A percentile compares a stretch with the other conserved stretches of the same genome.
Evolutionary conservation across 352 stramenopile species (phyloP).

Genomic region (Phytophthora agathidicida): DNA sequence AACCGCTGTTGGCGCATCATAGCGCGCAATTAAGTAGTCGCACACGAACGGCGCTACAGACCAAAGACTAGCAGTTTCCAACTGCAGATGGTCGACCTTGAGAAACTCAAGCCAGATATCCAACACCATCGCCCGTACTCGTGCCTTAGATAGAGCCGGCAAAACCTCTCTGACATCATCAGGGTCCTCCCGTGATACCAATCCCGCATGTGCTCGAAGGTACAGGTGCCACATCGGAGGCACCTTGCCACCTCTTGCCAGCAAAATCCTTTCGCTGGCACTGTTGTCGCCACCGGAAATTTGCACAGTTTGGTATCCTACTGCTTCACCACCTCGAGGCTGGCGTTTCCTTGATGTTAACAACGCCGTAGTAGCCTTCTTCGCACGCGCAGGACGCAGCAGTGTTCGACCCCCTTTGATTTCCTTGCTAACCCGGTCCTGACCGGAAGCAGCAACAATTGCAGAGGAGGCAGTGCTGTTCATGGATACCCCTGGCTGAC

Average conservation of each 20-base stretch:
- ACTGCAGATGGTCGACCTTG: conserved; percentile 65
- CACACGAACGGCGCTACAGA: conserved; percentile 72
- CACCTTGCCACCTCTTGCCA: conserved; percentile 28
- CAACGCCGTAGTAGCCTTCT: conserved; percentile 7
- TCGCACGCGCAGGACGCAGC: conserved; percentile 19
- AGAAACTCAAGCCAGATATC: conserved; percentile 82
- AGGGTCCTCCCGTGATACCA: conserved; percentile 20
- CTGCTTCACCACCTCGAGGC: conserved; percentile 11
- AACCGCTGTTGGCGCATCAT: conserved; percentile 54
- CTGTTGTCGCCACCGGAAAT: conserved; percentile 10
- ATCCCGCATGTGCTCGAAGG: conserved; percentile 26
- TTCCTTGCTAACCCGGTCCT: conserved; percentile 25
- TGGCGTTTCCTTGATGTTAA: conserved; percentile 23
- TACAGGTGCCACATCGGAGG: conserved; percentile 50
- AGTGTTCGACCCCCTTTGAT: conserved; percentile 20
- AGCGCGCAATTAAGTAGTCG: conserved; percentile 68
- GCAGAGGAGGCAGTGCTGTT: background rate
- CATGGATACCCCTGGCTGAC: background rate
- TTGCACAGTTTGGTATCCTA: conserved; percentile 1
- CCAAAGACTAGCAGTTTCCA: conserved; percentile 57
- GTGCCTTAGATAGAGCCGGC: conserved; percentile 35
- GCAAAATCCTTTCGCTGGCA: conserved; percentile 17
- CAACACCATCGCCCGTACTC: conserved; percentile 51
- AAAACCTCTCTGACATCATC: conserved; percentile 16
- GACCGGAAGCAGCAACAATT: background rate